A percentile compares a stretch with the other conserved stretches of the same genome.
phyloP scores from a whole-genome alignment of 768 basidiomycete genomes.

The Pholiota microspora region DNA sequence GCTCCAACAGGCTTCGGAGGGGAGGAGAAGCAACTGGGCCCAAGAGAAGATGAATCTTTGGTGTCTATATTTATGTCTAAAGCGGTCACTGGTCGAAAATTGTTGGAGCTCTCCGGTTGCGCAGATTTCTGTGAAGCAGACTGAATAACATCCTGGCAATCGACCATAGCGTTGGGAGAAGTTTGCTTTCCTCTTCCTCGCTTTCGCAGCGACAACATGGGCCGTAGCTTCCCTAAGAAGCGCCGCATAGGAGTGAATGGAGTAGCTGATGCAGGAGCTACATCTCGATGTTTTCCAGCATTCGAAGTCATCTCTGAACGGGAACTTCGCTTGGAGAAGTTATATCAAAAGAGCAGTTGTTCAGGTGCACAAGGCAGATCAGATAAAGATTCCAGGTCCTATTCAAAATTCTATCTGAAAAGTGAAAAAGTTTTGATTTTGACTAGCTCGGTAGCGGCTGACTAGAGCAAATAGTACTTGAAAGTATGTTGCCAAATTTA shows the following conservation, averaged over 20 bases:
- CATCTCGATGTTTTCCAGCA: neutral
- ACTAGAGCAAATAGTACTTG: neutral
- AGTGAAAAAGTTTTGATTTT: neutral
- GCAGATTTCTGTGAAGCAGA: too few species aligned
- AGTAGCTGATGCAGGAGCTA: neutral
- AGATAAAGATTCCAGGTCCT: too few species aligned
- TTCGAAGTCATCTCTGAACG: neutral
- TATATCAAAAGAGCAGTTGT: too few species aligned
- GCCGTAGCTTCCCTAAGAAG: constrained; percentile 37
- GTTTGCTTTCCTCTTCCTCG: constrained; percentile 9
- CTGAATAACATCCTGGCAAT: too few species aligned
- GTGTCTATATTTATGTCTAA: too few species aligned
- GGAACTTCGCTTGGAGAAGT: too few species aligned
- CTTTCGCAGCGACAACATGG: constrained; percentile 24
- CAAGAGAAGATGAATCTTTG: neutral
- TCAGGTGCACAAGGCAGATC: too few species aligned
- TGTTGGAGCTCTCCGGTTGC: constrained; percentile 3
- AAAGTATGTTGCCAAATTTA: neutral
- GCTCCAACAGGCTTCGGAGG: neutral
- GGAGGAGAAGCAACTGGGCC: neutral
- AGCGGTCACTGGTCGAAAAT: too few species aligned
- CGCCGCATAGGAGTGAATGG: constrained; percentile 36
- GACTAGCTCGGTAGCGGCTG: neutral
- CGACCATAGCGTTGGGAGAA: too few species aligned
- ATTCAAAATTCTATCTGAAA: too few species aligned